These are phyloP conservation scores for Verticillium longisporum DNA, from an alignment of 2,329 filamentous ascomycete genomes.

Conservation along the genomic window DNA sequence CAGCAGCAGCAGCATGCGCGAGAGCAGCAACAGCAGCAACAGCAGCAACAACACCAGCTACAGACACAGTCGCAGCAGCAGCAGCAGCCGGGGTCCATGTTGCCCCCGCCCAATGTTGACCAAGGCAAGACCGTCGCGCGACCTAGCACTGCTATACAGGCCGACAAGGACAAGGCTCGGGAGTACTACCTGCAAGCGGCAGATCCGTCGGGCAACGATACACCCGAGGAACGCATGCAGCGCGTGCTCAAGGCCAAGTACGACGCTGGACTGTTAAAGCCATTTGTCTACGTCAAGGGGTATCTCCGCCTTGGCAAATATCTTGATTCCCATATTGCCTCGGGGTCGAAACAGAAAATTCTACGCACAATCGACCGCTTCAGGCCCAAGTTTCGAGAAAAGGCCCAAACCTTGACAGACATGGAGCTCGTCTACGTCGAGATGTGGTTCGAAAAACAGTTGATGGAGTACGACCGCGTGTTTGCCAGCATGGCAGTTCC, in stretches of 20 bases:
- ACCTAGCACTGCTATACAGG: constrained; percentile 53
- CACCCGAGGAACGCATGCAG: constrained; percentile 91
- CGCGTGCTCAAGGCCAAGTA: constrained; percentile 92
- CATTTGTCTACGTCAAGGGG: constrained; percentile 97
- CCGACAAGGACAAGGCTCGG: constrained; percentile 68
- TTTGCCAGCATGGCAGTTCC: constrained; percentile 99
- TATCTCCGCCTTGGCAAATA: constrained; percentile 86
- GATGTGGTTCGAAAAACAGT: constrained; percentile 96
- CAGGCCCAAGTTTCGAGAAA: constrained; percentile 90
- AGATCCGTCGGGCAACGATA: constrained; percentile 78
- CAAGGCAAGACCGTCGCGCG: constrained; percentile 52
- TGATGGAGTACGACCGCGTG: constrained; percentile 97
- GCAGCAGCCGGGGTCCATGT: constrained; percentile 34
- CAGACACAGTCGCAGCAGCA: background rate
- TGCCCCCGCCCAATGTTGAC: constrained; percentile 36
- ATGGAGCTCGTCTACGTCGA: constrained; percentile 92
- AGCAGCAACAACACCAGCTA: background rate
- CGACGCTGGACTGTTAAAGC: constrained; percentile 87
- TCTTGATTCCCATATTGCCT: constrained; percentile 82
- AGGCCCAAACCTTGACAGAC: constrained; percentile 86
- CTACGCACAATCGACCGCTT: constrained; percentile 87
- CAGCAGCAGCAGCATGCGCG: background rate
- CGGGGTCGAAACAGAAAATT: constrained; percentile 82
- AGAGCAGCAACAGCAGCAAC: background rate
- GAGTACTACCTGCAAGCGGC: constrained; percentile 98